Percentiles rank a stretch among this genome's conserved stretches.
These are phyloP conservation scores for Rusavskia elegans DNA, from an alignment of 495 filamentous ascomycete species.

Conservation along the genomic window DNA sequence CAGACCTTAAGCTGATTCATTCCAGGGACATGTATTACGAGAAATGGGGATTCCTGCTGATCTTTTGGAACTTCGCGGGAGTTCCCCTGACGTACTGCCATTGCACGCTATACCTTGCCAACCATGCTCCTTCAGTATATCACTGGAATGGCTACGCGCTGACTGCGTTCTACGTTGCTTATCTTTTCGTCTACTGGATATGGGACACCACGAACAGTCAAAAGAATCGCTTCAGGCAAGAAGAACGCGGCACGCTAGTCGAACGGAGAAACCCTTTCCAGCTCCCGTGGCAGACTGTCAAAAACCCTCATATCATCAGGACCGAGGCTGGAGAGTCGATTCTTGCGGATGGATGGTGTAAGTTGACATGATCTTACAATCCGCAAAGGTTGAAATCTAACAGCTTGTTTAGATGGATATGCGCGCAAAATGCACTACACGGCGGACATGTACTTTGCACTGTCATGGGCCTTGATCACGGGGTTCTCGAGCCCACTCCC, in stretches of 20 bases:
- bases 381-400: neutral
- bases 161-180: constrained; percentile 46
- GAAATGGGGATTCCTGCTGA: constrained; percentile 99
- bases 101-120: constrained; percentile 86
- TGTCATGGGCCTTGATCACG: constrained; percentile 49
- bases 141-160: constrained; percentile 57
- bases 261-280: constrained; percentile 81
- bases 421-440: constrained; percentile 94
- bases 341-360: constrained; percentile 81
- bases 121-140: constrained; percentile 70
- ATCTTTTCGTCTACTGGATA: constrained; percentile 79
- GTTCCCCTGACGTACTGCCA: constrained; percentile 95
- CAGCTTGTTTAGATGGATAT: constrained; percentile 37
- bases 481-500: constrained; percentile 73
- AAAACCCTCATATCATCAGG: constrained; percentile 77
- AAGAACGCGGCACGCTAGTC: constrained; percentile 57
- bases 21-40: constrained; percentile 91
- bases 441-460: constrained; percentile 67
- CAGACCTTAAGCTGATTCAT: too few species aligned
- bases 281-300: constrained; percentile 71
- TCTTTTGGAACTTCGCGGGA: constrained; percentile 98
- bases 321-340: constrained; percentile 66
- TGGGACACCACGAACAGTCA: constrained; percentile 88
- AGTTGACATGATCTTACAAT: constrained; percentile 14
- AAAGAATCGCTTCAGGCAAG: constrained; percentile 84